Conservation (phyloP, 148 eudicot genomes). For the Cornus suecica region DNA sequence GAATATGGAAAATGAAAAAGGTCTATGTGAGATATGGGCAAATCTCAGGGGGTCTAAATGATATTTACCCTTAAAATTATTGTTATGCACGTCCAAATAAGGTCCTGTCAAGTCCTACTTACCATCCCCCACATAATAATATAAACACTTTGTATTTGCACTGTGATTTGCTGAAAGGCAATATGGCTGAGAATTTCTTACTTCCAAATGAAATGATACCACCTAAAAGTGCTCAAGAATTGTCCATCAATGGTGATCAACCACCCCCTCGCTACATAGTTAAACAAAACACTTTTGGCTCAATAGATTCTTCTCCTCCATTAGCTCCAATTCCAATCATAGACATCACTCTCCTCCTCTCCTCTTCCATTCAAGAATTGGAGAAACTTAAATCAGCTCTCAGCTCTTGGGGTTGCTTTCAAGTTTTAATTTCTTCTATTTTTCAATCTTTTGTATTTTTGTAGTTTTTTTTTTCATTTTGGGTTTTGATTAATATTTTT, state of each 20-base stretch:
- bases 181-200: not conserved
- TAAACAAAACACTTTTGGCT: slow-evolving; percentile 10
- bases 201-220: not conserved
- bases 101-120: too few species aligned
- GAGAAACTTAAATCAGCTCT: slow-evolving; percentile 46
- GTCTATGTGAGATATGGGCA: too few species aligned
- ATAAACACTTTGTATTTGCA: not conserved
- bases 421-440: slow-evolving; percentile 22
- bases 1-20: too few species aligned
- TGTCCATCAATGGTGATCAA: not conserved
- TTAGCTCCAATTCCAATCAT: slow-evolving; percentile 18
- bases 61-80: too few species aligned
- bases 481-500: not conserved
- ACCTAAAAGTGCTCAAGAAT: not conserved
- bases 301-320: slow-evolving; percentile 6
- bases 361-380: slow-evolving; percentile 29
- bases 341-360: slow-evolving; percentile 27
- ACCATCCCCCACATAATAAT: too few species aligned
- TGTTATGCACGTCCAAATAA: too few species aligned
- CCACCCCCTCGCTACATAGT: slow-evolving; percentile 4
- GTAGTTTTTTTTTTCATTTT: too few species aligned
- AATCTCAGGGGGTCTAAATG: too few species aligned
- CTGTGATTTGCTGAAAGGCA: not conserved
- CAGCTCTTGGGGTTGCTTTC: slow-evolving; percentile 56
- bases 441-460: not conserved